Evolutionary conservation across 2,329 filamentous ascomycete genomes (phyloP).

Genomic region (Microsporum canis): DNA sequence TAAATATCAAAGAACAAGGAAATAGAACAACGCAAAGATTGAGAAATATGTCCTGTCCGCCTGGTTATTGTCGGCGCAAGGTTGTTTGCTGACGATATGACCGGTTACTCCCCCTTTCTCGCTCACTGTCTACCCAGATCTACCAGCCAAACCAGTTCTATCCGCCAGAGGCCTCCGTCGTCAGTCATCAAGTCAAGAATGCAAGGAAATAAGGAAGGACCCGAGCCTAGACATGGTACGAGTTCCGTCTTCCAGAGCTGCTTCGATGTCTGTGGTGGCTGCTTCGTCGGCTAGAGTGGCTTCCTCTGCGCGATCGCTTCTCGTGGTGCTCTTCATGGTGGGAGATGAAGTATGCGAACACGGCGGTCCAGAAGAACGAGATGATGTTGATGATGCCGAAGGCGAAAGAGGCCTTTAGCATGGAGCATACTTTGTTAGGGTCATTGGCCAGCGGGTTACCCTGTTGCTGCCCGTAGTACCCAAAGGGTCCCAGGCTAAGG

Average conservation of each 20-base stretch:
- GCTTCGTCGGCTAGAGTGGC: conserved; percentile 20
- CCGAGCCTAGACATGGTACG: neutral
- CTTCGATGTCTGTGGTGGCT: conserved; percentile 11
- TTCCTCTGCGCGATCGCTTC: conserved; percentile 25
- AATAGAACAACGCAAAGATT: neutral
- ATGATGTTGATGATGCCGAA: conserved; percentile 80
- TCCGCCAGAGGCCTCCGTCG: neutral
- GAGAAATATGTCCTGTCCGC: neutral
- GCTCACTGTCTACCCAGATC: neutral
- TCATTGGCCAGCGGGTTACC: conserved; percentile 41
- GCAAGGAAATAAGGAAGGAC: neutral
- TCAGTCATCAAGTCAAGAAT: neutral
- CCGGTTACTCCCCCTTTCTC: neutral
- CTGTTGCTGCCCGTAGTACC: conserved; percentile 40
- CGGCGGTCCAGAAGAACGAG: conserved; percentile 65
- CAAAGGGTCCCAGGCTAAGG: conserved; percentile 51
- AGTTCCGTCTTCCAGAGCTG: conserved; percentile 10
- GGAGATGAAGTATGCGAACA: conserved; percentile 50
- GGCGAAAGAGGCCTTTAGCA: conserved; percentile 85
- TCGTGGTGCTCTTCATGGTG: conserved; percentile 26
- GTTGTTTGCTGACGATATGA: neutral
- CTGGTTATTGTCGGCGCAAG: neutral
- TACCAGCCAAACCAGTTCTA: neutral
- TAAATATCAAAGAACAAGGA: neutral
- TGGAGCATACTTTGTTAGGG: conserved; percentile 67